phyloP scores from a whole-genome alignment of 1,139 yeast genomes.

The Geotrichum histeridarum region DNA sequence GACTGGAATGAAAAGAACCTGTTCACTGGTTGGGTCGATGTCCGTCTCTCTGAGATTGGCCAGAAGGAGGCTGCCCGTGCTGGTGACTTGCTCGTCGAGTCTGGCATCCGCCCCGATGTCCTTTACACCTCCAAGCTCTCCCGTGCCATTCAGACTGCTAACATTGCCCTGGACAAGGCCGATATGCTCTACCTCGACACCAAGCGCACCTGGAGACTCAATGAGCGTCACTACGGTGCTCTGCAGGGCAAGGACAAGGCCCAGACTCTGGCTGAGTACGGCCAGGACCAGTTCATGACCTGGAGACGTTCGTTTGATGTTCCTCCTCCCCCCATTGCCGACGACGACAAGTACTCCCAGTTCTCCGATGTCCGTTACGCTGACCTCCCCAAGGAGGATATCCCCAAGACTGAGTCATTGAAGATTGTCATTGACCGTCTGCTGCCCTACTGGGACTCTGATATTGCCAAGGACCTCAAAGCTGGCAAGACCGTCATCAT shows the following conservation, averaged over 20 bases:
- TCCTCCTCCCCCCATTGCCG: slow-evolving; percentile 89
- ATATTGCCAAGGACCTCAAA: slow-evolving; percentile 77
- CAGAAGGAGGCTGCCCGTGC: slow-evolving; percentile 89
- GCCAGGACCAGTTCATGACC: slow-evolving; percentile 88
- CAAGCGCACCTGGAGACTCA: slow-evolving; percentile 94
- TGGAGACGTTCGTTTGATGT: slow-evolving; percentile 98
- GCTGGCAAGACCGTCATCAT: slow-evolving; percentile 85
- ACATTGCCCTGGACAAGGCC: slow-evolving; percentile 85
- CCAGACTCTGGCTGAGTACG: slow-evolving; percentile 79
- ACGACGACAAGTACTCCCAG: slow-evolving; percentile 77
- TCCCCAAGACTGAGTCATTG: slow-evolving; percentile 94
- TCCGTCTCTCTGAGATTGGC: slow-evolving; percentile 77
- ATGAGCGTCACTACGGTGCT: slow-evolving; percentile 99
- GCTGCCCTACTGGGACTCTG: slow-evolving; percentile 97
- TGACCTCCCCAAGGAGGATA: slow-evolving; percentile 73
- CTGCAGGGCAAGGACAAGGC: slow-evolving; percentile 98
- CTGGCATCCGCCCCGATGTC: slow-evolving; percentile 78
- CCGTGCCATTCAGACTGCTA: slow-evolving; percentile 97
- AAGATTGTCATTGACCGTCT: slow-evolving; percentile 93
- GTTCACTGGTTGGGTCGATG: slow-evolving; percentile 99
- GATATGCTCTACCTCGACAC: slow-evolving; percentile 91
- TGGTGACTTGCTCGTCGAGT: slow-evolving; percentile 86
- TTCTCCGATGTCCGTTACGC: slow-evolving; percentile 77
- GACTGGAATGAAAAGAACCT: slow-evolving; percentile 98
- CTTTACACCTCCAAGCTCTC: slow-evolving; percentile 87